Percentiles rank a stretch among this genome's conserved stretches.
phyloP scores from a whole-genome alignment of 2,329 filamentous ascomycete genomes.

The Leptographium galeiforme region DNA sequence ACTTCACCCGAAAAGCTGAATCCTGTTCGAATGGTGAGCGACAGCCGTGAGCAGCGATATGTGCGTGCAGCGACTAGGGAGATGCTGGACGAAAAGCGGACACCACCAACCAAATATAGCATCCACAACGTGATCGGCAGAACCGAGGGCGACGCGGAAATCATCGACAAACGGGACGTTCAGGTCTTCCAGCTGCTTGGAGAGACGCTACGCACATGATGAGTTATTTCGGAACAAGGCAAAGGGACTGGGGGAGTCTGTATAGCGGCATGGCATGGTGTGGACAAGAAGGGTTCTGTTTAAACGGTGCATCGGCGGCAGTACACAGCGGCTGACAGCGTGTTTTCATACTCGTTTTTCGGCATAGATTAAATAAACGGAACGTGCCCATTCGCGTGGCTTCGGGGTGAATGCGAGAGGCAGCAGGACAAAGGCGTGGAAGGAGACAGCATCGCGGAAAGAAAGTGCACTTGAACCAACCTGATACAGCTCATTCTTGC shows the following conservation, averaged over 20 bases:
- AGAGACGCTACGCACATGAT: slow-evolving; percentile 46
- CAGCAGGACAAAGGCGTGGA: too few relatives aligned
- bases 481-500: slow-evolving; percentile 81
- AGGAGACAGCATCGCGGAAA: not conserved
- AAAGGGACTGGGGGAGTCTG: not conserved
- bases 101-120: slow-evolving; percentile 64
- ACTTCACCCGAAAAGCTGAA: slow-evolving; percentile 91
- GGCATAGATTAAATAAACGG: too few relatives aligned
- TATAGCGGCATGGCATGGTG: not conserved
- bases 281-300: too few relatives aligned
- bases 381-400: too few relatives aligned
- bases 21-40: slow-evolving; percentile 29
- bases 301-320: too few relatives aligned
- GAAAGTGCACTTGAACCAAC: slow-evolving; percentile 27
- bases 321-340: not conserved
- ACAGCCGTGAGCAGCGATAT: not conserved
- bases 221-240: not conserved
- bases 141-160: slow-evolving; percentile 52
- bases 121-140: slow-evolving; percentile 73
- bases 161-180: slow-evolving; percentile 73
- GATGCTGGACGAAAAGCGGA: not conserved
- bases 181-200: slow-evolving; percentile 73
- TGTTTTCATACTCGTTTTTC: too few relatives aligned
- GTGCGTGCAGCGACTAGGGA: too few relatives aligned
- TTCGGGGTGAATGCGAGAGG: too few relatives aligned